A percentile compares a stretch with the other conserved stretches of the same genome.
These are phyloP conservation scores for Fusarium coicis DNA, from an alignment of 2,329 filamentous ascomycete species.

Conservation along the genomic window DNA sequence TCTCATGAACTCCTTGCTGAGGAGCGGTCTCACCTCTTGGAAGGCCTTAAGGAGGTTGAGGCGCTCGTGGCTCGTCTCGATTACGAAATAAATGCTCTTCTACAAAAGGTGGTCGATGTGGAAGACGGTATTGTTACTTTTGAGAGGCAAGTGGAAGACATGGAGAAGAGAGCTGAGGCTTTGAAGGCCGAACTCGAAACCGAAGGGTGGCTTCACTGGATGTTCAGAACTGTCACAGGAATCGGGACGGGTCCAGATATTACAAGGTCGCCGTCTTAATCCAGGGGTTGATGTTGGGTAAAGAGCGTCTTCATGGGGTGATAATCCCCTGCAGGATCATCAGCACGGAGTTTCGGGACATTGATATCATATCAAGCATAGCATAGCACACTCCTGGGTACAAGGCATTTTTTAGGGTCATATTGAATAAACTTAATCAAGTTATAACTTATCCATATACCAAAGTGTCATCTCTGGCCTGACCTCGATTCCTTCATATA, in stretches of 20 bases:
- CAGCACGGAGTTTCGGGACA: slow-evolving; percentile 33
- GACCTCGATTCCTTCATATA: slow-evolving; percentile 39
- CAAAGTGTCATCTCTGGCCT: slow-evolving; percentile 33
- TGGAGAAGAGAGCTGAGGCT: slow-evolving; percentile 72
- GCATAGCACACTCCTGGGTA: slow-evolving; percentile 11
- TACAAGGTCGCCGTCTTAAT: slow-evolving; percentile 44
- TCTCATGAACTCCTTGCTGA: slow-evolving; percentile 76
- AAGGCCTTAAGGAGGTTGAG: slow-evolving; percentile 82
- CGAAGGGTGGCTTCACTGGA: slow-evolving; percentile 73
- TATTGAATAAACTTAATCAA: slow-evolving; percentile 26
- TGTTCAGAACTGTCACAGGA: slow-evolving; percentile 69
- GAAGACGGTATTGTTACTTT: slow-evolving; percentile 85
- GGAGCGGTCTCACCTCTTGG: slow-evolving; percentile 75
- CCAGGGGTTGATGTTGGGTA: not conserved
- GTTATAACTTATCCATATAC: slow-evolving; percentile 9
- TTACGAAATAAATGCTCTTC: slow-evolving; percentile 87
- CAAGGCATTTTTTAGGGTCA: slow-evolving; percentile 10
- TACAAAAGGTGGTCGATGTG: slow-evolving; percentile 84
- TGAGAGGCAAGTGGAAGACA: slow-evolving; percentile 78
- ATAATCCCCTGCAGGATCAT: slow-evolving; percentile 1
- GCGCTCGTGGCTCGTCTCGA: slow-evolving; percentile 85
- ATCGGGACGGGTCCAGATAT: slow-evolving; percentile 71
- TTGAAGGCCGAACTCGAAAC: slow-evolving; percentile 71
- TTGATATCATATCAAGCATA: slow-evolving; percentile 6
- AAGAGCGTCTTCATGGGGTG: slow-evolving; percentile 3